Percentiles rank a stretch among this genome's conserved stretches.
Evolutionary conservation across 192 early-diverging fungal genomes (phyloP).

Genomic region (Chytriomyces sp.): DNA sequence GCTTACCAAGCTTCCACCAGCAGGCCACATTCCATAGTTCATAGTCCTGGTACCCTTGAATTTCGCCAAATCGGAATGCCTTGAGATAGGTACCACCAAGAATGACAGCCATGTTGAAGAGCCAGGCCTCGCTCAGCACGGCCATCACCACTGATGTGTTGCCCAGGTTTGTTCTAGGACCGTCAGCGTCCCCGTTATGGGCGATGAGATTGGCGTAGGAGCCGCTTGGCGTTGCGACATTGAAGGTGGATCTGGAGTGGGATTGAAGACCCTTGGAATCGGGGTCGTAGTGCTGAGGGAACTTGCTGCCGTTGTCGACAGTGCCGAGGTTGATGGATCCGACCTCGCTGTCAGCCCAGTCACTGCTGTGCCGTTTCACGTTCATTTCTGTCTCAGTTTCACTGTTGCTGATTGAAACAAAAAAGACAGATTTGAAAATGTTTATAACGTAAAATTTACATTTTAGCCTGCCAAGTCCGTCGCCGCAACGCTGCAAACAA

Average conservation of each 20-base stretch:
- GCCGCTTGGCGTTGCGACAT: not conserved
- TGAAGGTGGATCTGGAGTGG: not conserved
- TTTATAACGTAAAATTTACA: too few relatives aligned
- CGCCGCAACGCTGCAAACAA: too few relatives aligned
- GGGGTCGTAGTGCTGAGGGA: not conserved
- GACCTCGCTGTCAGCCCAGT: not conserved
- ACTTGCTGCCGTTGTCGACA: not conserved
- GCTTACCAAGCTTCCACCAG: constrained; percentile 63
- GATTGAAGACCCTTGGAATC: not conserved
- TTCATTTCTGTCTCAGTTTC: too few relatives aligned
- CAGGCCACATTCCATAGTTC: constrained; percentile 60
- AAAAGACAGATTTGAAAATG: too few relatives aligned
- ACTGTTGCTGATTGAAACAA: too few relatives aligned
- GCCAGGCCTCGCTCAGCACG: constrained; percentile 59
- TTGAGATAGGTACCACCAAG: constrained; percentile 50
- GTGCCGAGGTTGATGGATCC: not conserved
- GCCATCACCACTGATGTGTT: constrained; percentile 60
- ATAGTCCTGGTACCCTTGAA: constrained; percentile 47
- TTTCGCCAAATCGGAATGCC: constrained; percentile 51
- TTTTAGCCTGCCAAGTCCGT: too few relatives aligned
- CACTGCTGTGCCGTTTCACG: not conserved
- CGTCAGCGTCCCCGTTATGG: not conserved
- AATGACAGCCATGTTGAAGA: constrained; percentile 54
- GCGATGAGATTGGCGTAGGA: not conserved
- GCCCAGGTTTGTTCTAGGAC: constrained; percentile 55